Conservation (phyloP, 2,329 filamentous ascomycete genomes). For the Cladosporium cucumerinum region DNA sequence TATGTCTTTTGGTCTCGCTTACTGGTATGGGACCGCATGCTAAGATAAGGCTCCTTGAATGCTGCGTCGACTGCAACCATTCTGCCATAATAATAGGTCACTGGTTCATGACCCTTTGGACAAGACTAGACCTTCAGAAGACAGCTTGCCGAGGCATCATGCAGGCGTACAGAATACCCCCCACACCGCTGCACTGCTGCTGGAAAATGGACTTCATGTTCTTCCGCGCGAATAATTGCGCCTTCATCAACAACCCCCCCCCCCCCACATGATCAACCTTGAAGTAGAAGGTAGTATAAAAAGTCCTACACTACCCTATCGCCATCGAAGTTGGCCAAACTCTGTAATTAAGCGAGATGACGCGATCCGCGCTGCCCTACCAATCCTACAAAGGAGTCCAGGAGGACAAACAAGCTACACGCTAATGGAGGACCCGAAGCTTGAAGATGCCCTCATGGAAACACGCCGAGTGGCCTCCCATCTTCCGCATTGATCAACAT, state of each 20-base stretch:
- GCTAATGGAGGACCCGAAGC: not conserved
- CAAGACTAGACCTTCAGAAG: not conserved
- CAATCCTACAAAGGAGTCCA: not conserved
- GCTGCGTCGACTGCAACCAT: not conserved
- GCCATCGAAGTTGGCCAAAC: not conserved
- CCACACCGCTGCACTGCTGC: not conserved
- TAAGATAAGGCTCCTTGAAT: not conserved
- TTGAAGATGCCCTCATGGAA: not conserved
- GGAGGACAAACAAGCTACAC: not conserved
- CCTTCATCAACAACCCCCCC: not conserved
- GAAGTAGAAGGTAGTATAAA: constrained; percentile 1
- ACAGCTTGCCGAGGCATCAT: not conserved
- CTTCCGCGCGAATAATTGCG: not conserved
- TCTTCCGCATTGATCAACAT: not conserved
- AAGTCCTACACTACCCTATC: not conserved
- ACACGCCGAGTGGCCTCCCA: not conserved
- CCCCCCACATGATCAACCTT: not conserved
- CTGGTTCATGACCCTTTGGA: not conserved
- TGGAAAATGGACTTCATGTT: not conserved
- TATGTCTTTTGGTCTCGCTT: not conserved
- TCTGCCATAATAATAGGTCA: not conserved
- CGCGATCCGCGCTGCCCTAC: not conserved
- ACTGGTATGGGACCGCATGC: not conserved
- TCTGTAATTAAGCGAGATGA: not conserved
- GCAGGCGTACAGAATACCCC: not conserved